A percentile compares a stretch with the other conserved stretches of the same genome.
Conservation (phyloP, 257 asterid species). For the Schizonepeta tenuifolia region DNA sequence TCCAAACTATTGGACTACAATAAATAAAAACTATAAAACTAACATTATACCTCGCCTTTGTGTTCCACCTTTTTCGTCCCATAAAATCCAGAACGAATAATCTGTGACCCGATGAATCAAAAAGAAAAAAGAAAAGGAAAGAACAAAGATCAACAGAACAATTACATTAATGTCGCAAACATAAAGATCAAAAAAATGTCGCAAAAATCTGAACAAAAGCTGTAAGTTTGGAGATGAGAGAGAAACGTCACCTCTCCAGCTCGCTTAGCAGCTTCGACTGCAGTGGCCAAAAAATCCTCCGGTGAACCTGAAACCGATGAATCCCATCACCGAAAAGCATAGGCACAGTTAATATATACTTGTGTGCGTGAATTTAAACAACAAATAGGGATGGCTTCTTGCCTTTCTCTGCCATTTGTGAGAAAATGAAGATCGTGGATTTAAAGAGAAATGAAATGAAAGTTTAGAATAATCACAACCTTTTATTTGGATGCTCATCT, state of each 20-base stretch:
- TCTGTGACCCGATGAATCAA: constrained; percentile 37
- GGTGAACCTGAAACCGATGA: constrained; percentile 45
- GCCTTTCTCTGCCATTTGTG: constrained; percentile 64
- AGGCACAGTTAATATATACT: neutral
- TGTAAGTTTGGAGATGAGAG: neutral
- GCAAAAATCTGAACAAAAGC: neutral
- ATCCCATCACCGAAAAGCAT: constrained; percentile 22
- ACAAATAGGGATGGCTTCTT: constrained; percentile 11
- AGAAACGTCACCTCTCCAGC: constrained; percentile 66
- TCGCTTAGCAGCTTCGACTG: constrained; percentile 70
- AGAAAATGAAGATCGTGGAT: neutral
- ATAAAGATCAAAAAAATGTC: too few species aligned
- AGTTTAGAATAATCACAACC: neutral
- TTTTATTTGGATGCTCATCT: too few species aligned
- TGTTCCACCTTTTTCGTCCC: constrained; percentile 77
- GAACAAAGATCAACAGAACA: neutral
- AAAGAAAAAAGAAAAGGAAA: too few species aligned
- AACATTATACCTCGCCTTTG: constrained; percentile 67
- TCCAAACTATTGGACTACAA: neutral
- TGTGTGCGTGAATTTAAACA: constrained; percentile 3
- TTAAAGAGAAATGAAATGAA: neutral
- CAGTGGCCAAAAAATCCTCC: constrained; percentile 61
- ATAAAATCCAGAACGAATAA: constrained; percentile 67
- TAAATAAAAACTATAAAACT: neutral
- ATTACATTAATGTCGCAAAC: neutral